Base-by-base conservation (phyloP, 331 rosid genomes). In the Arachis monticola region DNA sequence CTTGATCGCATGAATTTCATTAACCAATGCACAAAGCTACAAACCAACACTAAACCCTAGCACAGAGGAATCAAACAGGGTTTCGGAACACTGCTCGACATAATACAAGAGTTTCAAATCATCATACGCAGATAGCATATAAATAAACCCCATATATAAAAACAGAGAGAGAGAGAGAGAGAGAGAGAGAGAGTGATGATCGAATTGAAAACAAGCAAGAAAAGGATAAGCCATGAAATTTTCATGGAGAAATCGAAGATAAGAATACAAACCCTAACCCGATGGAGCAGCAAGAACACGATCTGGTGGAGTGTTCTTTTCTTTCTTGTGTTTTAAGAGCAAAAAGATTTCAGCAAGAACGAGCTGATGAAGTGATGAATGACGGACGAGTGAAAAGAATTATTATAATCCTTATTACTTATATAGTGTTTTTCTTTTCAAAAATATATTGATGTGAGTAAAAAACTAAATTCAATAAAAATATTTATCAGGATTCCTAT, bases 11-110 rank as follows among this genome's bases (percentile, higher is more conserved):
- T 10, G 51, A 11, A 70, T 42, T 69, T 70, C 45, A 63, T 8
- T 7, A 52, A 46, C 40, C 6, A 61, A 30, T 12, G 48, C 46
- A 7, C 2, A 31, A 35, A 76, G 46, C 35, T 32, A 7, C 2
- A 31, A 35, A 76, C 57, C 35, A 68, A 8, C 10, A 40, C 68
- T 32, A 77, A 60, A 77, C 71, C 71, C 76, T 69, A 61, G 27
- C 51, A 52, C 3, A 35, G 44, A 1, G 10, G 0, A 62, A 61
- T 51, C 58, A 30, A 30, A 31, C 6, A 53, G 5, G 59, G 42
- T 41, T 69, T 8, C 51, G 9, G 1, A 63, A 63, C 67, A 78
- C 44, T 63, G 81, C 52, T 70, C 72, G 22, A 64, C 46, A 17
- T 30, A 51, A 30, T 22, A 52, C n/a, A 13, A 30, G 22, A 40